Evolutionary conservation across 306 rosid species (phyloP).

Genomic region (Coriaria nepalensis): DNA sequence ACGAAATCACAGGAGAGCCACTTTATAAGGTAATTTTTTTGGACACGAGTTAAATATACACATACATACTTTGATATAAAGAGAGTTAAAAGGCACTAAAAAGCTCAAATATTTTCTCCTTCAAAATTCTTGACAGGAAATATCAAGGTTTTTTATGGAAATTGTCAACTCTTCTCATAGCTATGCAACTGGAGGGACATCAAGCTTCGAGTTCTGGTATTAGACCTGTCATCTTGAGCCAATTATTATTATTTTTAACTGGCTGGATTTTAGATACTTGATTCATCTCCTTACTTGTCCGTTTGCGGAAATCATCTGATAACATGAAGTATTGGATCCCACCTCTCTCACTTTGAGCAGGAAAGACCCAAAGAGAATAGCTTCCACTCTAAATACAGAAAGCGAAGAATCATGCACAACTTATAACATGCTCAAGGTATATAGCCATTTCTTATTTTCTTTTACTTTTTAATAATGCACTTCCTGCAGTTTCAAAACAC

Average conservation of each 20-base stretch:
- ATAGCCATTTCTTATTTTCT: too few relatives aligned
- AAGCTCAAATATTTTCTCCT: constrained; percentile 1
- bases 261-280: too few relatives aligned
- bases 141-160: constrained; percentile 70
- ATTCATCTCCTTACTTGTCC: too few relatives aligned
- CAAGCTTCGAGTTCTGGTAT: constrained; percentile 74
- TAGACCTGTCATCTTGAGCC: background rate
- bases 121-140: constrained; percentile 37
- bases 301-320: too few relatives aligned
- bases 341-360: constrained; percentile 20
- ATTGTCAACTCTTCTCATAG: constrained; percentile 73
- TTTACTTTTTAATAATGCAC: too few relatives aligned
- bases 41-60: too few relatives aligned
- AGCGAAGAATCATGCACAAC: constrained; percentile 85
- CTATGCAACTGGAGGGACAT: constrained; percentile 99
- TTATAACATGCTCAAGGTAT: constrained; percentile 90
- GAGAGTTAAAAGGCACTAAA: too few relatives aligned
- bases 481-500: too few relatives aligned
- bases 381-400: constrained; percentile 32
- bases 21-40: constrained; percentile 49
- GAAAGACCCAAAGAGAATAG: constrained; percentile 62
- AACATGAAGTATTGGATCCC: too few relatives aligned
- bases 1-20: constrained; percentile 79
- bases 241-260: too few relatives aligned
- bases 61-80: too few relatives aligned